phyloP scores from a whole-genome alignment of 2,329 filamentous ascomycete species.

The Colletotrichum sp. region DNA sequence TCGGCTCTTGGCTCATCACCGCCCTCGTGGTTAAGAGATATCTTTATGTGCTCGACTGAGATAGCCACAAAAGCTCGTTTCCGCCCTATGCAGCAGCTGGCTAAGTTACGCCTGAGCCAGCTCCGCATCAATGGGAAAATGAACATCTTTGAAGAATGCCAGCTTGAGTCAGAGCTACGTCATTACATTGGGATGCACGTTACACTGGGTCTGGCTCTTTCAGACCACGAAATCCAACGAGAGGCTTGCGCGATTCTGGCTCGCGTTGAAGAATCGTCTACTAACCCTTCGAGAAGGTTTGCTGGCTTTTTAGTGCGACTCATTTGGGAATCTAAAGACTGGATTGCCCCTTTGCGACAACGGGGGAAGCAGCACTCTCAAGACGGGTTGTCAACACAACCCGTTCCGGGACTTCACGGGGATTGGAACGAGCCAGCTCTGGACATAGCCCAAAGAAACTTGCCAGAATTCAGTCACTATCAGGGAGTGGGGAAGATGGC shows the following conservation, averaged over 20 bases:
- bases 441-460: not conserved
- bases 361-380: not conserved
- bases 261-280: conserved; percentile 9
- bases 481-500: not conserved
- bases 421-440: no score
- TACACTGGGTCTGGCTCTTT: conserved; percentile 7
- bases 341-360: conserved; percentile 5
- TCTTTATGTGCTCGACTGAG: conserved; percentile 22
- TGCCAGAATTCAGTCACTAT: not conserved
- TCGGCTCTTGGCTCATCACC: not conserved
- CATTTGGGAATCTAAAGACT: not conserved
- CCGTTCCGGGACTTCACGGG: not conserved
- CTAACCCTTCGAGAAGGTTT: conserved; percentile 9
- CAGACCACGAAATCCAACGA: conserved; percentile 20
- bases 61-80: conserved; percentile 24
- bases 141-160: conserved; percentile 30
- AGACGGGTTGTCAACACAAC: not conserved
- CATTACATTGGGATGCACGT: not conserved
- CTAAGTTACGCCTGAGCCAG: conserved; percentile 22
- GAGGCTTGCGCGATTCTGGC: conserved; percentile 22
- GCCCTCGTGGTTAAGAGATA: conserved; percentile 30
- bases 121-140: conserved; percentile 32
- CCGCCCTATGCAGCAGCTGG: conserved; percentile 26
- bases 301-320: conserved; percentile 2
- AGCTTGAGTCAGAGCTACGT: conserved; percentile 26